phyloP scores from a whole-genome alignment of 352 stramenopile species.

The Lagenidium giganteum region DNA sequence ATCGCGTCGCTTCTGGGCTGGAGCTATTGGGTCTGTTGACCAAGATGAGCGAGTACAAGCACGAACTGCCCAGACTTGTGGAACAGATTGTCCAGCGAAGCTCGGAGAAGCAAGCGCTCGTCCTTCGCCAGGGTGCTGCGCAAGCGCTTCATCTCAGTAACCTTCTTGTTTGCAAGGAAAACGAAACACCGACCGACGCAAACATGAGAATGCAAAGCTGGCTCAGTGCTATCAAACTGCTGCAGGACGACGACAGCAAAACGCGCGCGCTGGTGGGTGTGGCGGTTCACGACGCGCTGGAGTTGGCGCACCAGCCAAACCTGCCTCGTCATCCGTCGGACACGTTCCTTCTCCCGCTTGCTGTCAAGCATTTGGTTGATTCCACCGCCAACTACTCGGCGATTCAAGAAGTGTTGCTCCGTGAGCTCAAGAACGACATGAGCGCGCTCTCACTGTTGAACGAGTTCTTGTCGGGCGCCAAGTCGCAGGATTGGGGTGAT shows the following conservation, averaged over 20 bases:
- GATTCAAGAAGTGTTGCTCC: constrained; percentile 28
- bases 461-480: constrained; percentile 35
- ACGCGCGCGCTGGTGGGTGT: constrained; percentile 23
- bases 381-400: constrained; percentile 23
- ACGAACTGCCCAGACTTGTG: too few relatives aligned
- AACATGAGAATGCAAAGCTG: too few relatives aligned
- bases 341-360: constrained; percentile 45
- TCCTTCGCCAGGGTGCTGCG: constrained; percentile 49
- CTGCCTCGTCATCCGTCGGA: constrained; percentile 28
- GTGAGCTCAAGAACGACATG: too few relatives aligned
- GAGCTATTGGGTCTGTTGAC: constrained; percentile 42
- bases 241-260: constrained; percentile 66
- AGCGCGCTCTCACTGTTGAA: constrained; percentile 33
- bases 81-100: constrained; percentile 42
- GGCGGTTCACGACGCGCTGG: constrained; percentile 33
- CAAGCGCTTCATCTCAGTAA: constrained; percentile 41
- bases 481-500: constrained; percentile 44
- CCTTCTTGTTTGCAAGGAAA: constrained; percentile 25
- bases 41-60: constrained; percentile 14
- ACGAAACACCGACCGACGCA: constrained; percentile 22
- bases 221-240: constrained; percentile 46
- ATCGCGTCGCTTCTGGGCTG: constrained; percentile 1
- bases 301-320: background rate
- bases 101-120: constrained; percentile 48
- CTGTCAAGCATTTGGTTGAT: constrained; percentile 37